phyloP scores from a whole-genome alignment of 352 stramenopile genomes.

The Pythium sukuiense region DNA sequence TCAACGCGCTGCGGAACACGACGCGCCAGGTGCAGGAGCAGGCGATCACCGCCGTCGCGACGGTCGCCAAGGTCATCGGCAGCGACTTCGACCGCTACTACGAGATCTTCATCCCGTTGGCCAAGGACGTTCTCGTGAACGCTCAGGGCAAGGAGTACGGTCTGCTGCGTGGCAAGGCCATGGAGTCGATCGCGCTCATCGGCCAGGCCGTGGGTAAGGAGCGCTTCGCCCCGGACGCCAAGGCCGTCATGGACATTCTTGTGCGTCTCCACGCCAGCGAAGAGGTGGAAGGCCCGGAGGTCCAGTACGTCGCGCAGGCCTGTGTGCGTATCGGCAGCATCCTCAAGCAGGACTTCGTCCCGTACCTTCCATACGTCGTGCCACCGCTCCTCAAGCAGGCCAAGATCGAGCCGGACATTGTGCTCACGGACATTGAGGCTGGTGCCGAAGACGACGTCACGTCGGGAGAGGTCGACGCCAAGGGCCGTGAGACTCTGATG shows the following conservation, averaged over 20 bases:
- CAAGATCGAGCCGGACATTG: constrained; percentile 79
- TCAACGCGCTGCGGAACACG: constrained; percentile 72
- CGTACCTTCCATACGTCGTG: constrained; percentile 84
- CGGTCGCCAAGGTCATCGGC: constrained; percentile 82
- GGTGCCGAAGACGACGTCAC: constrained; percentile 46
- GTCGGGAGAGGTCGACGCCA: constrained; percentile 53
- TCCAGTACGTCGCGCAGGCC: constrained; percentile 87
- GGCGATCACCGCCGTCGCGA: constrained; percentile 84
- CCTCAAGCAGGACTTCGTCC: constrained; percentile 85
- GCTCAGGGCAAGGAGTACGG: constrained; percentile 75
- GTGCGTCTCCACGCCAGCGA: constrained; percentile 73
- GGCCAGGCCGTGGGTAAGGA: constrained; percentile 88
- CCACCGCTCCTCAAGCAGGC: constrained; percentile 81
- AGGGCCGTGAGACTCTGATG: constrained; percentile 73
- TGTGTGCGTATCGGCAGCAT: constrained; percentile 87
- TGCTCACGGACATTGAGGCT: constrained; percentile 59
- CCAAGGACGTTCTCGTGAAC: constrained; percentile 82
- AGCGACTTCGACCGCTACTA: constrained; percentile 81
- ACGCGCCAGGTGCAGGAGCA: constrained; percentile 87
- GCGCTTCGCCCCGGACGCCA: constrained; percentile 71
- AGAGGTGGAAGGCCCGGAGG: constrained; percentile 67
- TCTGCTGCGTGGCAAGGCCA: constrained; percentile 82
- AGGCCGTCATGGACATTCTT: constrained; percentile 88
- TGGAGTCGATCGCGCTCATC: constrained; percentile 89
- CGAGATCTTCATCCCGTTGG: constrained; percentile 86